Evolutionary conservation across 495 filamentous ascomycete species (phyloP).

Genomic region (Penicilliopsis zonata): DNA sequence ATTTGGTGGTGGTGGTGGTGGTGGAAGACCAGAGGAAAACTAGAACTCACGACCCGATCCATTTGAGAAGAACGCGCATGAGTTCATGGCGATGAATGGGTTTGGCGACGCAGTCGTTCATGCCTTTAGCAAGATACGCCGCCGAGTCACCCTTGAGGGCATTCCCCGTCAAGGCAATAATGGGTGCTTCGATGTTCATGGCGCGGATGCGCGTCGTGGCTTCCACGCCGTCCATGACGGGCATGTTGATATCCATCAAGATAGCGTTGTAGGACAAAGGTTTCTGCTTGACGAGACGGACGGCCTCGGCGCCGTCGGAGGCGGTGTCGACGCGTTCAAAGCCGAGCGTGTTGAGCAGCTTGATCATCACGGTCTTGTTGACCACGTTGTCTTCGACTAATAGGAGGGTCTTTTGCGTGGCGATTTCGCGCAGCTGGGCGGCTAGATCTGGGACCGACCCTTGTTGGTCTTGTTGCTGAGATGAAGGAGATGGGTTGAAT

Average conservation of each 20-base stretch:
- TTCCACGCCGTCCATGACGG: constrained; percentile 55
- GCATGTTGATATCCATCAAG: constrained; percentile 61
- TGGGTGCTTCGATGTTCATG: constrained; percentile 38
- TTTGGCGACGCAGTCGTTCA: constrained; percentile 53
- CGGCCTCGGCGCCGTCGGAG: constrained; percentile 44
- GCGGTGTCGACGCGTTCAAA: constrained; percentile 42
- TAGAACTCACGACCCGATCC: constrained; percentile 22
- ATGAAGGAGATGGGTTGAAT: not conserved
- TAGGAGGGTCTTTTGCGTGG: constrained; percentile 36
- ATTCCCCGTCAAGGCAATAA: constrained; percentile 54
- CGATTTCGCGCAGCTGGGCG: constrained; percentile 15
- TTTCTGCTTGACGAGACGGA: constrained; percentile 36
- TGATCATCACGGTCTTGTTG: constrained; percentile 52
- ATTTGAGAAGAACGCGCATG: constrained; percentile 22
- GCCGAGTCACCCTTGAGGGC: constrained; percentile 50
- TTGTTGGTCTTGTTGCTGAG: too few species aligned
- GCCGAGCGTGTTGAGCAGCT: constrained; percentile 40
- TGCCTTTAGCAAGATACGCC: constrained; percentile 44
- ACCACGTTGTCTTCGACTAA: constrained; percentile 50
- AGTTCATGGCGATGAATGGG: constrained; percentile 39
- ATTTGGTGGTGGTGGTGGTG: too few species aligned
- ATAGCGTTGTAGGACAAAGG: constrained; percentile 41
- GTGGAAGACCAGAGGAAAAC: too few species aligned
- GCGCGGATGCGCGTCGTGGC: constrained; percentile 50
- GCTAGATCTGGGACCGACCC: constrained; percentile 9